Conservation (phyloP, 2,329 filamentous ascomycete genomes). For the Cladorrhinum sp. region DNA sequence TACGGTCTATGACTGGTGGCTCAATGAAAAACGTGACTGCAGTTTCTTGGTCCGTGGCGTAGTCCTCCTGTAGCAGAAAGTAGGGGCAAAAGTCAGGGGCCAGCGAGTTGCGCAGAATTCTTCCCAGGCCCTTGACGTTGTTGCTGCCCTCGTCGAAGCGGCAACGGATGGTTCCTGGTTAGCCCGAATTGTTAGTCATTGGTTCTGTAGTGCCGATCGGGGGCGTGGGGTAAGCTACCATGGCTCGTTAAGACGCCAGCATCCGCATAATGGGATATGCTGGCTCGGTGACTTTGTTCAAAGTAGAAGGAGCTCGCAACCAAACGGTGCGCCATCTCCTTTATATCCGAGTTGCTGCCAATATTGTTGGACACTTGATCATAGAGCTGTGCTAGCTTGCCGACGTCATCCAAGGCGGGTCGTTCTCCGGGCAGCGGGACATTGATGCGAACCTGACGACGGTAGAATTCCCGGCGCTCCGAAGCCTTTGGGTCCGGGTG, state of each 20-base stretch:
- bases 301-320: slow-evolving; percentile 11
- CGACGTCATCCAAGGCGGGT: slow-evolving; percentile 2
- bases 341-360: slow-evolving; percentile 1
- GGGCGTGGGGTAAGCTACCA: too few relatives aligned
- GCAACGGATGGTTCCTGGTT: slow-evolving; percentile 9
- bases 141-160: neutral
- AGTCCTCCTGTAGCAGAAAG: neutral
- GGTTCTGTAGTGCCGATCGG: too few relatives aligned
- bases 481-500: neutral
- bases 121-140: slow-evolving; percentile 2
- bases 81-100: neutral
- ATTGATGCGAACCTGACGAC: slow-evolving; percentile 5
- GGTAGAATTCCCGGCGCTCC: neutral
- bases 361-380: neutral
- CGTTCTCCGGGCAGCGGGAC: neutral
- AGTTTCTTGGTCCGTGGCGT: neutral
- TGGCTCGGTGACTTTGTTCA: neutral
- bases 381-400: neutral
- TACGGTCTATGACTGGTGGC: neutral
- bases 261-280: neutral
- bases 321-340: slow-evolving; percentile 4
- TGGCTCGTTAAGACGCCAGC: neutral
- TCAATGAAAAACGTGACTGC: neutral
- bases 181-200: too few relatives aligned
- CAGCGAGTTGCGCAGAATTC: neutral